Base-by-base conservation (phyloP, 73 alveolate genomes). In the Paramecium sexaurelia region DNA sequence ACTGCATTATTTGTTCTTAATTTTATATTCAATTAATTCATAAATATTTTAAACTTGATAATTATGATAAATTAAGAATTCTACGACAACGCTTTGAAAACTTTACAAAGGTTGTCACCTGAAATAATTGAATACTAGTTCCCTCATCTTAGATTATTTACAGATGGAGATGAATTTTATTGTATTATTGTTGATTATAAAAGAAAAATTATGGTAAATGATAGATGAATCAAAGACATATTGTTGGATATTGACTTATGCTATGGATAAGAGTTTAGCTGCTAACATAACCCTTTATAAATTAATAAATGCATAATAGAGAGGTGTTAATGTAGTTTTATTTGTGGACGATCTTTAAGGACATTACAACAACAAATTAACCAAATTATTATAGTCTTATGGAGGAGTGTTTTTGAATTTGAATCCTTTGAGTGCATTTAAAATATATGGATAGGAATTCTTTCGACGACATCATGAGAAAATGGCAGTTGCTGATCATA, bases 401-500 rank as follows among this genome's bases (percentile, higher is more conserved):
- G 56, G 56, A 7, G 56, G 56, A 4, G 3, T 43, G 56, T 43
- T 43, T 43, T 43, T 43, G 26, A 43, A 43, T 43, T 43, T 43
- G 56, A 43, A 68, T 43, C 86, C 88, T 40, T 43, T 43, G 5
- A 43, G 55, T 68, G 85, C 85, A 32, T 32, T 68, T 13, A 68
- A 68, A 27, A 68, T 68, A 0, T 68, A 68, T 27, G 85, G 85
- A 29, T 32, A 68, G 29, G 85, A 26, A 27, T 68, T 68, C 85
- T 68, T 68, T 13, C 19, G 85, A 7, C 6, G 85, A 27, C 85
- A 68, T 68, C 95, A 92, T 41, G 93, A 92, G 26, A 92, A 92
- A 90, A 47, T 92, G 22, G 84, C 57, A 11, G 89, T 91, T 10
- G 85, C 91, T 22, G 96, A 92, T 57, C 67, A 92, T 75, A 40